A percentile compares a stretch with the other conserved stretches of the same genome.
These are phyloP conservation scores for Groenewaldozyma tartarivorans DNA, from an alignment of 805 yeast genomes.

Conservation along the genomic window DNA sequence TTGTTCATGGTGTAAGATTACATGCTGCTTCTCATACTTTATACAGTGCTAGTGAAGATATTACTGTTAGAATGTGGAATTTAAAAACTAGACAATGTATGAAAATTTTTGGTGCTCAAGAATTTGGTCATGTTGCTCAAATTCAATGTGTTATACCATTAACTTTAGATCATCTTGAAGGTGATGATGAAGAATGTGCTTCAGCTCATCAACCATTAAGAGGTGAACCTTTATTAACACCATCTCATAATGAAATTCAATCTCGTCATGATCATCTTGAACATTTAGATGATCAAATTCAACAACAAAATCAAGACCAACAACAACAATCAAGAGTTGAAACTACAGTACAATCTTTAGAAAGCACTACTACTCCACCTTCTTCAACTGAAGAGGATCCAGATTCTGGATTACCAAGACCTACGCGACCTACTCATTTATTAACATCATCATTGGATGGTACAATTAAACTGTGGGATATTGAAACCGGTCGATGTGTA, in stretches of 20 bases:
- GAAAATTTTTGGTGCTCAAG: slow-evolving; percentile 49
- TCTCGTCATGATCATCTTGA: no score
- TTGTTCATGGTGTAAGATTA: slow-evolving; percentile 85
- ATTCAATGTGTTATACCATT: slow-evolving; percentile 89
- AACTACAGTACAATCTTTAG: not conserved
- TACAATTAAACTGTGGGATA: slow-evolving; percentile 89
- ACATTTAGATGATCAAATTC: not conserved
- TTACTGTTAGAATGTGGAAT: slow-evolving; percentile 94
- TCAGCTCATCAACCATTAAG: not conserved
- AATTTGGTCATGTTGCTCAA: slow-evolving; percentile 78
- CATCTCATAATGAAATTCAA: no score
- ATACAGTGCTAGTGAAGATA: slow-evolving; percentile 84
- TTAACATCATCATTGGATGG: slow-evolving; percentile 84
- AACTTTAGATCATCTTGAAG: slow-evolving; percentile 57
- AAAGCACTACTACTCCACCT: not conserved
- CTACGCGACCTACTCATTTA: slow-evolving; percentile 58
- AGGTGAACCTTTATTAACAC: no score
- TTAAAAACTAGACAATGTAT: slow-evolving; percentile 69
- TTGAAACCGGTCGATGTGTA: slow-evolving; percentile 74
- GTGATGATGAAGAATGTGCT: slow-evolving; percentile 8
- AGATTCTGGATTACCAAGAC: slow-evolving; percentile 11
- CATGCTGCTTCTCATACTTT: slow-evolving; percentile 71
- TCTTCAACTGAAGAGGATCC: slow-evolving; percentile 12
- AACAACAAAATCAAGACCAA: slow-evolving; percentile 4
- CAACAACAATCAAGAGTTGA: not conserved